Percentiles rank a stretch among this genome's conserved stretches.
phyloP scores from a whole-genome alignment of 371 early-diverging fungal species.

The Amoeboradix gromovi region DNA sequence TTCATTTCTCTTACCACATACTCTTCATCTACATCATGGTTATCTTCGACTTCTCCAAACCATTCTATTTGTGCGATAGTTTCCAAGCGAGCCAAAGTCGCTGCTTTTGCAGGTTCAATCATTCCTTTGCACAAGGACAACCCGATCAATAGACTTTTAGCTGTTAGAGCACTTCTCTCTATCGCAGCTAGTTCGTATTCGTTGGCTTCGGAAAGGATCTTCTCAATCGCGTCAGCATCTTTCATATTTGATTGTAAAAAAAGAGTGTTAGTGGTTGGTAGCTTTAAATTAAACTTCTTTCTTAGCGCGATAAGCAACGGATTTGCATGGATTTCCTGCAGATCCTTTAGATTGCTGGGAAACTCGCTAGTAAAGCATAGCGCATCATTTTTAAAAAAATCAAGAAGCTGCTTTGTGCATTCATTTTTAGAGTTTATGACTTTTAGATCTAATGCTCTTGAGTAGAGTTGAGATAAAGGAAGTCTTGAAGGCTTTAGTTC shows the following conservation, averaged over 20 bases:
- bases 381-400: not conserved
- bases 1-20: not conserved
- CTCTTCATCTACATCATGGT: not conserved
- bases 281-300: not conserved
- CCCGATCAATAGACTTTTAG: not conserved
- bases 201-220: not conserved
- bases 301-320: not conserved
- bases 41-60: not conserved
- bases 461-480: not conserved
- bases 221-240: not conserved
- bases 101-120: not conserved
- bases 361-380: not conserved
- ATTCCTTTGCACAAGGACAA: not conserved
- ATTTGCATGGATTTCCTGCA: not conserved
- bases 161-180: not conserved
- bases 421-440: not conserved
- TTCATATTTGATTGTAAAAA: not conserved
- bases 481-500: not conserved
- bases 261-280: not conserved
- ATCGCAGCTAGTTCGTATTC: not conserved
- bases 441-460: not conserved
- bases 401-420: not conserved
- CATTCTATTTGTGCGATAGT: not conserved
- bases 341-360: not conserved
- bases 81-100: not conserved